phyloP scores from a whole-genome alignment of 2,329 filamentous ascomycete genomes.

The Colletotrichum godetiae region DNA sequence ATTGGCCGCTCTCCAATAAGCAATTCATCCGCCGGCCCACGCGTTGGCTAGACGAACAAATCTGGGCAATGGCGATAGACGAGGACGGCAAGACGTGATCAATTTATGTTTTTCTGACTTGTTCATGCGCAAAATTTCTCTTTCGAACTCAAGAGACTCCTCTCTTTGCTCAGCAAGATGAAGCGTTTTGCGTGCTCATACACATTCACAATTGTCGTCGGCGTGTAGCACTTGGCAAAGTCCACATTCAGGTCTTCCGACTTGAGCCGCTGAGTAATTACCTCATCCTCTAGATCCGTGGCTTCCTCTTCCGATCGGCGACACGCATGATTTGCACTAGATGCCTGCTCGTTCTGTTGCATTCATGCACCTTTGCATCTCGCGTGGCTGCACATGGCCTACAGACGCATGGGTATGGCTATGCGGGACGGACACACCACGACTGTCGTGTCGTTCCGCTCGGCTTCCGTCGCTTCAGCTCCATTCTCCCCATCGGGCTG shows the following conservation, averaged over 20 bases:
- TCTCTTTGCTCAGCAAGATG: neutral
- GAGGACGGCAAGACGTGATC: neutral
- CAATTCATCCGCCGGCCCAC: neutral
- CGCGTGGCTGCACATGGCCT: neutral
- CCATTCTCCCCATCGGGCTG: neutral
- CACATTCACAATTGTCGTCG: neutral
- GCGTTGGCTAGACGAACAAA: neutral
- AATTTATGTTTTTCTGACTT: neutral
- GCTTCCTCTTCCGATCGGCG: constrained; percentile 10
- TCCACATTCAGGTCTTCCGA: neutral
- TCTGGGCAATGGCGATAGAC: neutral
- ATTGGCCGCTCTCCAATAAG: neutral
- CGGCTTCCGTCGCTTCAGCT: constrained; percentile 3
- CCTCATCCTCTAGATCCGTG: neutral
- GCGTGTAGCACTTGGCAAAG: neutral
- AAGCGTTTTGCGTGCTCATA: neutral
- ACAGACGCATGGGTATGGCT: neutral
- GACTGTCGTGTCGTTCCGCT: neutral
- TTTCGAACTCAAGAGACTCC: neutral
- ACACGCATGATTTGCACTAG: neutral
- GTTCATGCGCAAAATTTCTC: too few species aligned
- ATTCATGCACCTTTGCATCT: neutral
- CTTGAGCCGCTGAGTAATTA: neutral
- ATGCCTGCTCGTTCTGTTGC: constrained; percentile 25
- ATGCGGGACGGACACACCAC: neutral